Conservation (phyloP, 1,284 basidiomycete genomes). For the Ceratobasidium sp. region DNA sequence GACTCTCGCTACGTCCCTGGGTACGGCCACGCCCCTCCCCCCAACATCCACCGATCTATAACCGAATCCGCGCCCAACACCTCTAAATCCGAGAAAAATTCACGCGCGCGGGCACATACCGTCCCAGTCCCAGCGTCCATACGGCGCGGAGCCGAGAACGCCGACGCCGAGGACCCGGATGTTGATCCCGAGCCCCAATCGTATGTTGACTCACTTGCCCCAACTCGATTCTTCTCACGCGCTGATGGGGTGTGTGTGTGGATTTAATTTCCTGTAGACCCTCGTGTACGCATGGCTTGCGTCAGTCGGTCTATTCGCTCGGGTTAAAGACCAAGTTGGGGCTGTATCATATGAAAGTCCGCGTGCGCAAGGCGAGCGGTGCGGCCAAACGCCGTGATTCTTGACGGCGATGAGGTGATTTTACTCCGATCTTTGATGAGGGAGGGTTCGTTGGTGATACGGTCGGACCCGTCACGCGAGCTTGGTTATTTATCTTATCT, state of each 20-base stretch:
- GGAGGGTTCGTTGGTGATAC: background rate
- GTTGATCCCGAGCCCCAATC: background rate
- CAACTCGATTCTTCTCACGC: background rate
- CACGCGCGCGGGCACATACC: constrained; percentile 19
- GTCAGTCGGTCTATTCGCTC: constrained; percentile 39
- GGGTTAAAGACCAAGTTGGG: constrained; percentile 32
- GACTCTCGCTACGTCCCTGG: constrained; percentile 41
- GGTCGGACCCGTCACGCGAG: too few species aligned
- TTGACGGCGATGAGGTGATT: too few species aligned
- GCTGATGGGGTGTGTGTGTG: too few species aligned
- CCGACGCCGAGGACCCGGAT: background rate
- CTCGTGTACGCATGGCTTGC: constrained; percentile 13
- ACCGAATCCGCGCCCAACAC: background rate
- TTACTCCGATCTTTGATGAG: background rate
- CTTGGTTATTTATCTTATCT: constrained; percentile 12
- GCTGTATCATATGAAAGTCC: constrained; percentile 32
- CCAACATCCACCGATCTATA: background rate
- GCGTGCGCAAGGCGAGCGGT: constrained; percentile 18
- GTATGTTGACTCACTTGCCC: constrained; percentile 6
- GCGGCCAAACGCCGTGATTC: constrained; percentile 30
- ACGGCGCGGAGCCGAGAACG: constrained; percentile 12
- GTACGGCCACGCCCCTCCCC: constrained; percentile 22
- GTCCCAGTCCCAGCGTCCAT: constrained; percentile 14
- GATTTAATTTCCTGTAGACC: constrained; percentile 19
- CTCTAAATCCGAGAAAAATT: background rate